Conservation (phyloP, 495 filamentous ascomycete genomes). For the Letharia lupina region DNA sequence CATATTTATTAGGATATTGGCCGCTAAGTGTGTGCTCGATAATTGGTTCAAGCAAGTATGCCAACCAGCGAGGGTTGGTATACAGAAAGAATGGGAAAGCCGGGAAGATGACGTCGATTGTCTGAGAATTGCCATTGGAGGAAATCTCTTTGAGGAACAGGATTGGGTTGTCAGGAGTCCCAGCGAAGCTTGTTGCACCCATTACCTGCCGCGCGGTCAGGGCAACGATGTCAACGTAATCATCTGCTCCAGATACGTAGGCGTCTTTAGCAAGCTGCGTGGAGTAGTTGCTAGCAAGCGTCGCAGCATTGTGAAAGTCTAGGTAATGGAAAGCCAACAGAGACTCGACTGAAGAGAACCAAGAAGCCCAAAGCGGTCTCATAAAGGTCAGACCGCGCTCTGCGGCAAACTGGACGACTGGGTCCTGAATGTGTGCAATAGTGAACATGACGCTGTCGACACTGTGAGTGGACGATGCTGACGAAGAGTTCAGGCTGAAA, state of each 20-base stretch:
- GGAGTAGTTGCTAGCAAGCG: constrained; percentile 69
- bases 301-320: constrained; percentile 56
- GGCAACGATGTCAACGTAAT: constrained; percentile 80
- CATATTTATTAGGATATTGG: constrained; percentile 84
- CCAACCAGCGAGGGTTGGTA: constrained; percentile 85
- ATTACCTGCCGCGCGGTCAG: constrained; percentile 87
- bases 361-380: constrained; percentile 79
- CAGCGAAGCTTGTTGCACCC: constrained; percentile 81
- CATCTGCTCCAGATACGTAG: constrained; percentile 49
- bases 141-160: constrained; percentile 94
- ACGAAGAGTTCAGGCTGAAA: constrained; percentile 45
- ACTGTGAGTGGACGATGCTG: constrained; percentile 19
- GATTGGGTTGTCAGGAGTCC: constrained; percentile 74
- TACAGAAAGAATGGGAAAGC: constrained; percentile 93
- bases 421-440: constrained; percentile 73
- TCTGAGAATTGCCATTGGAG: constrained; percentile 89
- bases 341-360: constrained; percentile 53
- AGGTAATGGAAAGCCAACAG: constrained; percentile 68
- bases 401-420: constrained; percentile 79
- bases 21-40: constrained; percentile 87
- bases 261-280: constrained; percentile 70
- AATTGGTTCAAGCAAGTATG: constrained; percentile 80
- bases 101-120: constrained; percentile 95
- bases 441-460: constrained; percentile 64
- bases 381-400: constrained; percentile 72